phyloP scores from a whole-genome alignment of 2,329 filamentous ascomycete species.

The Ceratocystis variospora region DNA sequence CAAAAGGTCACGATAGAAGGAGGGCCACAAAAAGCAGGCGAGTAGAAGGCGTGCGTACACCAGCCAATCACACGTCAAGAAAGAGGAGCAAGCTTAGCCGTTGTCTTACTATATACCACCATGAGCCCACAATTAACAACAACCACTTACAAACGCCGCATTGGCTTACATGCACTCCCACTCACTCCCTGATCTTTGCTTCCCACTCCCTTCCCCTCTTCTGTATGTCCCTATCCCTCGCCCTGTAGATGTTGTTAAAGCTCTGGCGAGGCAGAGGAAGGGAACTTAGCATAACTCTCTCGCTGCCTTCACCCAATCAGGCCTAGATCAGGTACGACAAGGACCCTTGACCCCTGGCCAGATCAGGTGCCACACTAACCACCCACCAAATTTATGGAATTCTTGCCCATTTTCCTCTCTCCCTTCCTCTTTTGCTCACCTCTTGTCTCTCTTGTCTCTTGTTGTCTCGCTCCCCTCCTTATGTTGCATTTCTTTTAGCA shows the following conservation, averaged over 20 bases:
- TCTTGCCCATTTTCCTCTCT: not conserved
- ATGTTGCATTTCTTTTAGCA: constrained; percentile 1
- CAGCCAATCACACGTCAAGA: not conserved
- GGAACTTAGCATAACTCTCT: not conserved
- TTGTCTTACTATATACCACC: not conserved
- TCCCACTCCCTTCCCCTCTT: not conserved
- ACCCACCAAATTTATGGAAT: not conserved
- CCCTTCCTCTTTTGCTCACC: no score
- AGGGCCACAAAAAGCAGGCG: not conserved
- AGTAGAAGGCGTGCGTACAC: not conserved
- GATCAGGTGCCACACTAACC: not conserved
- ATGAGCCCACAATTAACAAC: not conserved
- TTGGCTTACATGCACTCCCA: not conserved
- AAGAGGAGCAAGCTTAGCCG: not conserved
- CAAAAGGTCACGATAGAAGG: not conserved
- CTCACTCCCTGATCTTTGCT: no score
- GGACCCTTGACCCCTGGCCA: not conserved
- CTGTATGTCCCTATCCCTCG: not conserved
- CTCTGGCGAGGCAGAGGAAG: not conserved
- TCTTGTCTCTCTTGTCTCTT: not conserved
- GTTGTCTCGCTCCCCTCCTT: not conserved
- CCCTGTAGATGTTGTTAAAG: not conserved
- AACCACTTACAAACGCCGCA: not conserved
- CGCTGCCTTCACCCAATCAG: not conserved
- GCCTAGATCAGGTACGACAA: not conserved